Conservation (phyloP, 2,329 filamentous ascomycete genomes). For the Apiospora koreana region DNA sequence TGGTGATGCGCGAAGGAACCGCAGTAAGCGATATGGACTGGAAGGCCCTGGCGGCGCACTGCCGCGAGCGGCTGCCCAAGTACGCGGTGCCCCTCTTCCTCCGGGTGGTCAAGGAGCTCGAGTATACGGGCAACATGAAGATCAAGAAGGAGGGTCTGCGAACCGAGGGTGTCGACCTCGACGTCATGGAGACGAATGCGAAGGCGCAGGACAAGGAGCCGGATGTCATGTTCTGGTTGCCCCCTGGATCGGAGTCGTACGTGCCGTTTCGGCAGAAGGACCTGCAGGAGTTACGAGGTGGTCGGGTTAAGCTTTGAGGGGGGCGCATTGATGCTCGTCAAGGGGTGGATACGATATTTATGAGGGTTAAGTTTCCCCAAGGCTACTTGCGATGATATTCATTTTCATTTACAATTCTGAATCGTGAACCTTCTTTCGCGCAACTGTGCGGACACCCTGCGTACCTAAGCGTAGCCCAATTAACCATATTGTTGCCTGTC, state of each 20-base stretch:
- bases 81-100: conserved; percentile 48
- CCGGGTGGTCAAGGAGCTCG: conserved; percentile 37
- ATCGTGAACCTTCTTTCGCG: too few relatives aligned
- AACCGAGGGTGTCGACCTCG: conserved; percentile 42
- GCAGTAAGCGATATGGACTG: conserved; percentile 28
- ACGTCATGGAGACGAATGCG: conserved; percentile 33
- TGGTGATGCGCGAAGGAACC: conserved; percentile 36
- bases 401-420: too few relatives aligned
- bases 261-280: conserved; percentile 39
- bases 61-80: conserved; percentile 37
- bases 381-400: not conserved
- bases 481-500: too few relatives aligned
- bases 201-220: conserved; percentile 30
- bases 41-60: conserved; percentile 37
- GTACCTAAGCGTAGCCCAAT: too few relatives aligned
- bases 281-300: conserved; percentile 29
- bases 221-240: conserved; percentile 41
- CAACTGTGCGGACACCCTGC: too few relatives aligned
- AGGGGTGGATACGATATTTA: not conserved
- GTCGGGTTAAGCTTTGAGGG: conserved; percentile 18
- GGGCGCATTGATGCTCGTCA: not conserved
- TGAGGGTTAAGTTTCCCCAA: not conserved
- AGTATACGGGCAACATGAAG: conserved; percentile 47
- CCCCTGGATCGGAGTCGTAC: conserved; percentile 33
- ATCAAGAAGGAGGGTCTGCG: conserved; percentile 44